Base-by-base conservation (phyloP, 768 basidiomycete genomes). In the Pholiota conissans region DNA sequence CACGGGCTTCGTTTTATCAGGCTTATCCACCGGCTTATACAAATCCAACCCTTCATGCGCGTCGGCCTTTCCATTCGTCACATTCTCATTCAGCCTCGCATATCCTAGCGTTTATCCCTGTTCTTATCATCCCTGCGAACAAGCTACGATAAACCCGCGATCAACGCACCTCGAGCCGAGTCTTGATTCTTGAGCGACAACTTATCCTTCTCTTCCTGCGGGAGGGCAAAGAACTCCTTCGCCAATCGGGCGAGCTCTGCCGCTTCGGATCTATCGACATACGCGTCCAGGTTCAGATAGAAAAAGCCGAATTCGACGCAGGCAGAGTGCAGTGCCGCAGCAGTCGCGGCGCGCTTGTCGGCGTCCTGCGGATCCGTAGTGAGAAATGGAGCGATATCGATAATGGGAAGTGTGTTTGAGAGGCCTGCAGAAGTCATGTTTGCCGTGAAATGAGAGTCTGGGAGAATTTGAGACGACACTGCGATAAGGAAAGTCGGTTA, bases 241-340 rank as follows among this genome's bases (percentile, higher is more conserved):
- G 85, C 93, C 2, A 93, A 76, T 7, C 72, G 72, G 0, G 83
- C 70, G 6, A 95, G 80, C 60, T 88, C 84, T 40, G 86, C 84
- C 9, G 87, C 80, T 63, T 93, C 88, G 0, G 74, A 66, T 0
- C 72, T 73, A 32, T 85, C 75, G 13, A 87, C 71, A 61, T 77
- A 90, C 3, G 78, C 72, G 2, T 84, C 81, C 45, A 93, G 75
- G 59, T 93, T 83, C 46, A 95, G 77, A 71, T 95, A 96, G 75
- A 96, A 95, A 79, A 96, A 96, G 0, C 94, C 94, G 55, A 84
- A 91, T 53, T 89, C 76, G 20, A 89, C 66, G 64, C 91, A 92
- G 7, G 92, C 91, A 0, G 73, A 67, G 64, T 93, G 93, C 16
- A 95, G 72, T 0, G 84, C 83, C 10, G 79, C 77, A 24, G 83